Evolutionary conservation across 495 filamentous ascomycete genomes (phyloP).

Genomic region (Penicillium canescens): DNA sequence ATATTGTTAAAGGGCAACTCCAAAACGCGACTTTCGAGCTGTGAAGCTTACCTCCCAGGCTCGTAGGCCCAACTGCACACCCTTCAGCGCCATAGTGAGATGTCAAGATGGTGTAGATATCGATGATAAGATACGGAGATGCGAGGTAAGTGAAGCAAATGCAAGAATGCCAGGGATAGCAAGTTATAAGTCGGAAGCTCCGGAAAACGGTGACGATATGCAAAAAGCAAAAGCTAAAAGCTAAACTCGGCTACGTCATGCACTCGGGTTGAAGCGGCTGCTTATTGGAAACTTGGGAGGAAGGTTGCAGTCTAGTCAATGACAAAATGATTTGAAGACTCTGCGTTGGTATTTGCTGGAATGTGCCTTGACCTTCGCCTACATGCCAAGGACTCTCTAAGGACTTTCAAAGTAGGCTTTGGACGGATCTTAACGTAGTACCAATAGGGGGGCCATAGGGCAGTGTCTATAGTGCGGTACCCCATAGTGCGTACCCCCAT

Average conservation of each 20-base stretch:
- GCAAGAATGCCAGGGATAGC: slow-evolving; percentile 10
- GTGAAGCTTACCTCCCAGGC: slow-evolving; percentile 37
- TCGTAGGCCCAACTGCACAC: slow-evolving; percentile 36
- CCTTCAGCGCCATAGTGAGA: slow-evolving; percentile 30
- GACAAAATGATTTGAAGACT: slow-evolving; percentile 12
- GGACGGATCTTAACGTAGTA: too few species aligned
- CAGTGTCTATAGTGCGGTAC: too few species aligned
- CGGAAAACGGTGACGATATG: slow-evolving; percentile 37
- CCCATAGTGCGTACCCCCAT: too few species aligned
- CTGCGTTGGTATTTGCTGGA: too few species aligned
- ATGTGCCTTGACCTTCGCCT: too few species aligned
- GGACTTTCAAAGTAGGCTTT: too few species aligned
- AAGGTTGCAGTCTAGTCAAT: slow-evolving; percentile 14
- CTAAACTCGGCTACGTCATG: slow-evolving; percentile 37
- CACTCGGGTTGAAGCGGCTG: slow-evolving; percentile 24
- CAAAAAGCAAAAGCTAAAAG: slow-evolving; percentile 8
- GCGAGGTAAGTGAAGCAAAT: background rate
- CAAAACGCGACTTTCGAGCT: background rate
- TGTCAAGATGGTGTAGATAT: background rate
- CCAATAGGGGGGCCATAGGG: too few species aligned
- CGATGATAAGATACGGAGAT: background rate
- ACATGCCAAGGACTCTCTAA: too few species aligned
- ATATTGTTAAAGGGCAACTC: background rate
- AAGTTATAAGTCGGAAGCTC: slow-evolving; percentile 33
- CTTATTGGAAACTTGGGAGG: slow-evolving; percentile 1